phyloP scores from a whole-genome alignment of 306 rosid genomes.

The Ammopiptanthus mongolicus region DNA sequence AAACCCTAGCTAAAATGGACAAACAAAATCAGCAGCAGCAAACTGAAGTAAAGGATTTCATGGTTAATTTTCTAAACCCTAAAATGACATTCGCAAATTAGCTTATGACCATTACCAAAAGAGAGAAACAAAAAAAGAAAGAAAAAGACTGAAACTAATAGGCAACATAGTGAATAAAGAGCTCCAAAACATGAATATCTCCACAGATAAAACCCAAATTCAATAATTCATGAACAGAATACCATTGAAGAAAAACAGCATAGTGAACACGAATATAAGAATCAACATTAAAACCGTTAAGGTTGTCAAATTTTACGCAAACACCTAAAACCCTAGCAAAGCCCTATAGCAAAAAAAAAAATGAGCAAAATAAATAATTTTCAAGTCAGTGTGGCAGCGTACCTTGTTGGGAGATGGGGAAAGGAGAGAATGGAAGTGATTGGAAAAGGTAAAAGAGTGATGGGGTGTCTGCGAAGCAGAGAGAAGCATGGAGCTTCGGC shows the following conservation, averaged over 20 bases:
- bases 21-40: not conserved
- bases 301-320: not conserved
- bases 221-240: not conserved
- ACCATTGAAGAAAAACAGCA: not conserved
- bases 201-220: not conserved
- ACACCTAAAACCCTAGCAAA: constrained; percentile 55
- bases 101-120: not conserved
- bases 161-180: not conserved
- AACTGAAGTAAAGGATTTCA: not conserved
- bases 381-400: not conserved
- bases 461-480: constrained; percentile 32
- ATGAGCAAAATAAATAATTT: not conserved
- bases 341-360: constrained; percentile 26
- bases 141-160: not conserved
- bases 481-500: constrained; percentile 35
- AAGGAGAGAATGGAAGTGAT: constrained; percentile 37
- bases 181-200: not conserved
- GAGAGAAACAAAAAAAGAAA: not conserved
- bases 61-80: not conserved
- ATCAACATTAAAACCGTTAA: not conserved
- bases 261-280: not conserved
- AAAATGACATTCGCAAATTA: not conserved
- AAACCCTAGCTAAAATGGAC: not conserved
- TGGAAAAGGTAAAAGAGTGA: constrained; percentile 27
- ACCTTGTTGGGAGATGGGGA: constrained; percentile 38